Evolutionary conservation across 2,329 filamentous ascomycete genomes (phyloP), one percentile per base, ranked within the genome.

Genomic region (Zymoseptoria ardabiliae): DNA sequence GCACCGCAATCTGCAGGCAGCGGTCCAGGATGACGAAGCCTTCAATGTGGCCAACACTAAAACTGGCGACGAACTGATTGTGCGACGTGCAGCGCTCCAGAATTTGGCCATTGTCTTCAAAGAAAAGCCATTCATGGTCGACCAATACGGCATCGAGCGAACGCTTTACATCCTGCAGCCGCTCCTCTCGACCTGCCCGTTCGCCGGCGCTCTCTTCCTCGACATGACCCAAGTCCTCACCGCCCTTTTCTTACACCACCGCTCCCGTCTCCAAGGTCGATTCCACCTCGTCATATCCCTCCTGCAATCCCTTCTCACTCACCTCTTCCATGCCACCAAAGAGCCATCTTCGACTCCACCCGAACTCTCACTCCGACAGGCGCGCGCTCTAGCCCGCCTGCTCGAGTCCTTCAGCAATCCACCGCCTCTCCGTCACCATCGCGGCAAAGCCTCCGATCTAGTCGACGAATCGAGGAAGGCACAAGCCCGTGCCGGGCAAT

Each of bases 331-430:
- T 76, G 56, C 60, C 17, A 48, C 58, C 13, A 66, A 69, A 41
- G 57, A 67, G 4, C 67, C 72, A 9, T 73, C 5, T n/a, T 13
- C 35, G 17, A 51, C 22, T 19, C 22, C 22, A 19, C 7, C 3
- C 10, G 17, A 53, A 28, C 67, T 53, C 74, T 74, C 75, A 61
- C 45, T 74, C 17, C 72, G 74, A 19, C 80, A 81, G 59, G 80
- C 79, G 2, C 71, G 75, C 1, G 74, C 78, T 49, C 83, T 80
- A 64, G 77, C 81, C 1, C 79, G 82, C 9, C 72, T 86, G 8
- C 76, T 87, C 21, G 80, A 80, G n/a, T 79, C 82, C 0, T 78
- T 87, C 55, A 85, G 82, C 73, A 82, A 84, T 56, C 85, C 85
- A 0, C 83, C 84, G 0, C 78, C 82, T 13, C 75, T 76, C 7